phyloP scores from a whole-genome alignment of 108 stramenopile genomes.

The Cylindrotheca closterium region DNA sequence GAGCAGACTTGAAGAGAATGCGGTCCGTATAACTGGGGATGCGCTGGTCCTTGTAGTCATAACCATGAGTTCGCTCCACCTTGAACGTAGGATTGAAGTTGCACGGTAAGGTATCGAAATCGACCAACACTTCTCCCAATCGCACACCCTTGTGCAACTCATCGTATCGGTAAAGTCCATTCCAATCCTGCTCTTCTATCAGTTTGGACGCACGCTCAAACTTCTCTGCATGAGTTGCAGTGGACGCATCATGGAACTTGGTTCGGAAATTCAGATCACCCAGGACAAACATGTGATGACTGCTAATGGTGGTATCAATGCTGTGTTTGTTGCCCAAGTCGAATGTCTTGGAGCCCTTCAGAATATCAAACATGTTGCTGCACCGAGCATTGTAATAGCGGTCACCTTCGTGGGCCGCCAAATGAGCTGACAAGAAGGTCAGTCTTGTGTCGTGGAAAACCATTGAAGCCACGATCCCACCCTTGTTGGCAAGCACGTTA shows the following conservation, averaged over 20 bases:
- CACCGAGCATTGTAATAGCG: conserved; percentile 44
- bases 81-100: conserved; percentile 85
- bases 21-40: conserved; percentile 84
- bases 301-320: conserved; percentile 40
- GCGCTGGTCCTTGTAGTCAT: conserved; percentile 64
- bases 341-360: conserved; percentile 28
- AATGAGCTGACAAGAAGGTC: conserved; percentile 51
- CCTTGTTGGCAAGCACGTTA: conserved; percentile 55
- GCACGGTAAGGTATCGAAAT: conserved; percentile 55
- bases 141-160: conserved; percentile 46
- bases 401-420: conserved; percentile 68
- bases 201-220: conserved; percentile 27
- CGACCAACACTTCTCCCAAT: conserved; percentile 50
- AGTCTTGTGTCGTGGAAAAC: conserved; percentile 42
- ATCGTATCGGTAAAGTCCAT: conserved; percentile 44
- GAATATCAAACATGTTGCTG: conserved; percentile 40
- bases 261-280: conserved; percentile 76
- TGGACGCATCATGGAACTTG: conserved; percentile 18
- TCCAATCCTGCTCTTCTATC: conserved; percentile 40
- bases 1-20: conserved; percentile 71
- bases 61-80: conserved; percentile 49
- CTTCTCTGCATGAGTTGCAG: conserved; percentile 30
- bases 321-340: conserved; percentile 10
- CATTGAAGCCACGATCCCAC: conserved; percentile 58
- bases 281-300: conserved; percentile 64